Evolutionary conservation across 306 rosid species (phyloP).

Genomic region (Cucurbita maxima): DNA sequence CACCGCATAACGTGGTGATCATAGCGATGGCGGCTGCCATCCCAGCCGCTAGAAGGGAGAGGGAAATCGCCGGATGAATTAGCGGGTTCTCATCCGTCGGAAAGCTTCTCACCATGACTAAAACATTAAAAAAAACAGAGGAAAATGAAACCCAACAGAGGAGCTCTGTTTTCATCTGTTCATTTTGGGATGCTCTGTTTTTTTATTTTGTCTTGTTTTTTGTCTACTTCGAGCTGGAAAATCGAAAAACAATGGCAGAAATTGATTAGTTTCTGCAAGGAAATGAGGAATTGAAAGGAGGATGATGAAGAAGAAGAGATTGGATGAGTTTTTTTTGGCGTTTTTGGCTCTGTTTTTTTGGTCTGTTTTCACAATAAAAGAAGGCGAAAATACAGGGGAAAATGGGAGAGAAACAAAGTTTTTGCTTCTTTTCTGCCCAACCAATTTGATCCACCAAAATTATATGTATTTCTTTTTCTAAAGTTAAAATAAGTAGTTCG

Average conservation of each 20-base stretch:
- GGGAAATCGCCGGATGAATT: conserved; percentile 27
- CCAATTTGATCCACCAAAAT: neutral
- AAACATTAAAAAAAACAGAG: conserved; percentile 7
- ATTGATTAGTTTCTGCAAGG: neutral
- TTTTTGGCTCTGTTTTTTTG: too few species aligned
- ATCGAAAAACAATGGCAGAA: neutral
- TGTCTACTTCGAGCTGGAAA: too few species aligned
- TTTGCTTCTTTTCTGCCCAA: neutral
- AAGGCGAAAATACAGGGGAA: conserved; percentile 41
- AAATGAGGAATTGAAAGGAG: conserved; percentile 2
- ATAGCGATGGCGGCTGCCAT: conserved; percentile 45
- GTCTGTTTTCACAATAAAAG: neutral
- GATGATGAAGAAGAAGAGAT: neutral
- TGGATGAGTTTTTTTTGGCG: neutral
- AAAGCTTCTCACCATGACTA: conserved; percentile 52
- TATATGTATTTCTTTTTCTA: neutral
- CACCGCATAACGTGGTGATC: conserved; percentile 36
- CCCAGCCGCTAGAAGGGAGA: conserved; percentile 25
- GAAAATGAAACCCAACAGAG: neutral
- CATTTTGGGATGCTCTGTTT: neutral
- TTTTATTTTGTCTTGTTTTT: too few species aligned
- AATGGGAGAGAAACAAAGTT: conserved; percentile 14
- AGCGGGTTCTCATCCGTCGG: conserved; percentile 24
- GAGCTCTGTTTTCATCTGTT: neutral
- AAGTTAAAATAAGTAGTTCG: fast-evolving